phyloP scores from a whole-genome alignment of 225 moss, liverwort and hornwort species.

The Polytrichum commune region DNA sequence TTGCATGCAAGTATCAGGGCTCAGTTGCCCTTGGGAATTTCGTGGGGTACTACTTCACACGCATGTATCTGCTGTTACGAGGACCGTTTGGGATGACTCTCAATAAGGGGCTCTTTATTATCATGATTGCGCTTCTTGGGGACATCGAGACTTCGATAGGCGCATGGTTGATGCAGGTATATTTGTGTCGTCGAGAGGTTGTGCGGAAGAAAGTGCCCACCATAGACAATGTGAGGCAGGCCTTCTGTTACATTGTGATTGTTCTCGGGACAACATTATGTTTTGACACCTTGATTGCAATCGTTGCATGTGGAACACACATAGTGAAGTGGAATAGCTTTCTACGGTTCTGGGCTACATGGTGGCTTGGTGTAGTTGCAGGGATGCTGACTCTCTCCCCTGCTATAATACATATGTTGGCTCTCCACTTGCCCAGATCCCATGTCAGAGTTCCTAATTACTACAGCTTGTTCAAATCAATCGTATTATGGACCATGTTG shows the following conservation, averaged over 20 bases:
- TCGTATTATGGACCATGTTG: slow-evolving; percentile 31
- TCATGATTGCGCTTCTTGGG: slow-evolving; percentile 39
- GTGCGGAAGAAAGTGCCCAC: slow-evolving; percentile 48
- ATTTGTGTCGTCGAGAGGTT: slow-evolving; percentile 23
- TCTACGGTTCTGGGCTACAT: slow-evolving; percentile 66
- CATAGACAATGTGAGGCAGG: slow-evolving; percentile 57
- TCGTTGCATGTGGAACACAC: slow-evolving; percentile 35
- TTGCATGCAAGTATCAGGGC: slow-evolving; percentile 57
- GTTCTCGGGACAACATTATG: slow-evolving; percentile 35
- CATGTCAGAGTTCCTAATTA: slow-evolving; percentile 8
- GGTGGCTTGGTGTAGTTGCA: slow-evolving; percentile 66
- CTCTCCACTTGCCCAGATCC: slow-evolving; percentile 12
- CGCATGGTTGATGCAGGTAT: slow-evolving; percentile 50
- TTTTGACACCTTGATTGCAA: slow-evolving; percentile 40
- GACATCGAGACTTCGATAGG: slow-evolving; percentile 32
- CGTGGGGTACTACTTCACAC: slow-evolving; percentile 33
- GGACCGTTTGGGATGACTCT: slow-evolving; percentile 12
- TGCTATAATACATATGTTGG: slow-evolving; percentile 50
- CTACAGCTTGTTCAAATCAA: slow-evolving; percentile 21
- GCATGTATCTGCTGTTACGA: slow-evolving; percentile 39
- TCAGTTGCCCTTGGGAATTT: slow-evolving; percentile 55
- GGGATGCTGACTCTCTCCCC: slow-evolving; percentile 67
- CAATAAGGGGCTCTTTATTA: slow-evolving; percentile 22
- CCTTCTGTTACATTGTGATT: slow-evolving; percentile 37
- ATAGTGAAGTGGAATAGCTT: slow-evolving; percentile 55